Base-by-base conservation (phyloP, 2,329 filamentous ascomycete species). In the Ascochyta fabae region DNA sequence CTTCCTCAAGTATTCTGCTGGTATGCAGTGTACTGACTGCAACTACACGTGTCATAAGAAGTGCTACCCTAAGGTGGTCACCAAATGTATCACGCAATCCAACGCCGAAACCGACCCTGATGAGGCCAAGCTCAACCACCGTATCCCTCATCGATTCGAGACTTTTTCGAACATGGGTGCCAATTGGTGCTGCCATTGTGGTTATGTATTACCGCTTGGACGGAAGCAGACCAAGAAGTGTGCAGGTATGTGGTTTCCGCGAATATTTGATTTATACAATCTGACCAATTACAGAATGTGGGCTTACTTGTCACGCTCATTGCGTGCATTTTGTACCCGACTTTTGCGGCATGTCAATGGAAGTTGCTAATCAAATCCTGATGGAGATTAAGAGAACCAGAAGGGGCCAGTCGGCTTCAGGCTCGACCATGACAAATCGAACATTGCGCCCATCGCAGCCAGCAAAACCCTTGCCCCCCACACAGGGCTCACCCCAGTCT, bases 341-440 rank as follows among this genome's bases (percentile, higher is more conserved):
- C 75, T 99, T 99, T 79, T 99, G 95, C 75, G 95, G 95, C 66
- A 99, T 99, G 92, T 96, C 92, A 26, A 98, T 98, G 95, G 90
- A 95, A 53, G 90, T 91, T 34, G 95, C 95, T 39, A 98, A 97
- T 75, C 88, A 96, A 71, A 97, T 99, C 62, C 77, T 98, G 50
- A 89, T 92, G 61, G 91, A 93, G 45, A 90, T 97, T 66, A 86
- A 91, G 70, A 87, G 87, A 45, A 88, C 90, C 56, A 96, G 93
- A 78, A 86, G 87, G 71, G 84, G 86, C 78, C 84, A 84, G 70
- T 77, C 80, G 4, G 79, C 79, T 56, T 76, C 81, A 52, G 79
- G 79, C 59, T 79, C 81, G 47, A 78, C 75, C 40, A 80, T 94
- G 75, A 62, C 57, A n/a, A 39, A 53, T 10, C 63, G 61, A 22